phyloP scores from a whole-genome alignment of 768 basidiomycete genomes.

The Amanita brunnescens region DNA sequence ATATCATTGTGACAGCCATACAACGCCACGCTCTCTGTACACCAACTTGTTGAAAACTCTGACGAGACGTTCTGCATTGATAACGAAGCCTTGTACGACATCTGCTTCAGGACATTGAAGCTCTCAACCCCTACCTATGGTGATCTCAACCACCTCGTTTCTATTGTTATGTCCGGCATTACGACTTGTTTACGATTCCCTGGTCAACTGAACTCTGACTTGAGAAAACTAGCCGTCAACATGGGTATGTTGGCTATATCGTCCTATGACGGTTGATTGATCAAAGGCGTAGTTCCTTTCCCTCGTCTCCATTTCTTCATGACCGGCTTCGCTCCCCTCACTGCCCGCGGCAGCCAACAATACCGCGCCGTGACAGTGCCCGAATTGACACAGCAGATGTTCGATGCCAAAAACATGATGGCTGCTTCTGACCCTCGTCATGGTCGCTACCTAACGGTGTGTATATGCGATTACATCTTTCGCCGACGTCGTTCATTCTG shows the following conservation, averaged over 20 bases:
- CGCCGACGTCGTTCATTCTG: background rate
- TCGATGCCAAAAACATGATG: constrained; percentile 99
- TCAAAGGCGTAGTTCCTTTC: constrained; percentile 69
- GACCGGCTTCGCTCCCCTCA: constrained; percentile 92
- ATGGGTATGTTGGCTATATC: constrained; percentile 59
- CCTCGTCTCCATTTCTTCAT: constrained; percentile 99
- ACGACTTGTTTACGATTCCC: constrained; percentile 99
- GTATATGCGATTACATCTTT: constrained; percentile 13
- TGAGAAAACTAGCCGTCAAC: constrained; percentile 98
- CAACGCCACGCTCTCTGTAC: constrained; percentile 97
- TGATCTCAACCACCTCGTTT: constrained; percentile 96
- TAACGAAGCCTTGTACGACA: constrained; percentile 98
- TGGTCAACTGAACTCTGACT: constrained; percentile 98
- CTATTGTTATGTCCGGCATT: constrained; percentile 97
- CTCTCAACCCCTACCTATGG: constrained; percentile 93
- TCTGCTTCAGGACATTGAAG: constrained; percentile 97
- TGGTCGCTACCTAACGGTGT: constrained; percentile 92
- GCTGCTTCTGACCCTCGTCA: constrained; percentile 95
- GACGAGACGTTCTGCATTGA: constrained; percentile 99
- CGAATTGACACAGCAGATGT: constrained; percentile 98
- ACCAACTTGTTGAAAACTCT: constrained; percentile 99
- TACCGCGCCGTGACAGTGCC: constrained; percentile 97
- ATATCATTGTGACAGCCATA: constrained; percentile 59
- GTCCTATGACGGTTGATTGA: background rate
- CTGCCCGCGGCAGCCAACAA: constrained; percentile 87